These are phyloP conservation scores for Trametes elegans DNA, from an alignment of 768 basidiomycete genomes.

Conservation along the genomic window DNA sequence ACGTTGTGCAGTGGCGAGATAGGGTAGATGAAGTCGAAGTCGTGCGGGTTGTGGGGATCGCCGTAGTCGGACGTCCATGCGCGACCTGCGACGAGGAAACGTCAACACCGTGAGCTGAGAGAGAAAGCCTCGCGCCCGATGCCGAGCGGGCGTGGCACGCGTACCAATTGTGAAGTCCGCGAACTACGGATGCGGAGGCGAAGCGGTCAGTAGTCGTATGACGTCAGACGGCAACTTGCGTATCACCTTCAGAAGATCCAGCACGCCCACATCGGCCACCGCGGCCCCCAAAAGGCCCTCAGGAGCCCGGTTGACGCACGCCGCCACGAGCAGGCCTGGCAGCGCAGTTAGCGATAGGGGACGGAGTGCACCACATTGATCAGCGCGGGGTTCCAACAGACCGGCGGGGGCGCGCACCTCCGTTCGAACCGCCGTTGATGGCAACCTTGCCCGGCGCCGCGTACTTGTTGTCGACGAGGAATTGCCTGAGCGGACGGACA, in stretches of 20 bases:
- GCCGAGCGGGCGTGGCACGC: too few relatives aligned
- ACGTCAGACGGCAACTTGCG: background rate
- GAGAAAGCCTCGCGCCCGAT: too few relatives aligned
- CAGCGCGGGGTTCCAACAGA: background rate
- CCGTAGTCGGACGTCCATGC: slow-evolving; percentile 84
- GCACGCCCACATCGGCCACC: slow-evolving; percentile 79
- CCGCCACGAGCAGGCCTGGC: slow-evolving; percentile 74
- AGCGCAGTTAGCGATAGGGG: background rate
- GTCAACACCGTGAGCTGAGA: background rate
- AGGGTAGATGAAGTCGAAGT: slow-evolving; percentile 83
- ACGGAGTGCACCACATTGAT: slow-evolving; percentile 3
- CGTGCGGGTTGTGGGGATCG: slow-evolving; percentile 66
- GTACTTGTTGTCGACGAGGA: slow-evolving; percentile 70
- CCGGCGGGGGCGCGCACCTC: slow-evolving; percentile 44
- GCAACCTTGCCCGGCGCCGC: slow-evolving; percentile 67
- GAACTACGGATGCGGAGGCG: slow-evolving; percentile 46
- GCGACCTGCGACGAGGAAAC: slow-evolving; percentile 42
- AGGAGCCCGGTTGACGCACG: slow-evolving; percentile 78
- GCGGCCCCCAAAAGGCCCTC: slow-evolving; percentile 75
- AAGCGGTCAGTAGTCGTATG: slow-evolving; percentile 1
- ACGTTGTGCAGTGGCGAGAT: slow-evolving; percentile 83
- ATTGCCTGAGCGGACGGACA: slow-evolving; percentile 44
- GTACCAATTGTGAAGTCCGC: slow-evolving; percentile 73
- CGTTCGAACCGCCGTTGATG: slow-evolving; percentile 81
- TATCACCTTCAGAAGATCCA: slow-evolving; percentile 71